phyloP scores from a whole-genome alignment of 108 stramenopile genomes.

The Cyclotella distinguenda region DNA sequence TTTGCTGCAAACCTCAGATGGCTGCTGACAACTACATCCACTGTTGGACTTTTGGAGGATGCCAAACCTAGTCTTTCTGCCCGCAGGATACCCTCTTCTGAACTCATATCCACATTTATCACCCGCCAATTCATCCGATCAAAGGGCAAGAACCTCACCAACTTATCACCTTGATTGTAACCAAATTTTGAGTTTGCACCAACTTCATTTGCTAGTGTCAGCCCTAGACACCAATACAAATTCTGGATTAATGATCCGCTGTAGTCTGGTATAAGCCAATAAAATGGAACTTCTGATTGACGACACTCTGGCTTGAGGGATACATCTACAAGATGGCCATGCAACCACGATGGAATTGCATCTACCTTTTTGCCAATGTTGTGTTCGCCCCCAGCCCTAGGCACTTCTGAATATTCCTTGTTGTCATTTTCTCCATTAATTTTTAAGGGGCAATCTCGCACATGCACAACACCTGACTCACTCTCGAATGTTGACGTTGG shows the following conservation, averaged over 20 bases:
- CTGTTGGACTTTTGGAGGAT: conserved; percentile 9
- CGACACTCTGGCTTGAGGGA: background rate
- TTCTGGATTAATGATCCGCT: conserved; percentile 36
- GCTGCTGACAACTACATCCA: conserved; percentile 19
- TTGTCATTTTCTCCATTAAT: background rate
- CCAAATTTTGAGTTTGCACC: conserved; percentile 30
- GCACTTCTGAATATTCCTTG: background rate
- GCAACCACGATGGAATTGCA: conserved; percentile 17
- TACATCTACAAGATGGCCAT: conserved; percentile 18
- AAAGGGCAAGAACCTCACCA: conserved; percentile 28
- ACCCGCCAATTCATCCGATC: conserved; percentile 10
- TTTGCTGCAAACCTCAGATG: conserved; percentile 14
- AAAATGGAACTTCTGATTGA: conserved; percentile 33
- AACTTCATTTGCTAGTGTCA: conserved; percentile 47
- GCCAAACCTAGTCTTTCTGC: conserved; percentile 38
- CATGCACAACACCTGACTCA: conserved; percentile 32
- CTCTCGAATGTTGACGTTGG: conserved; percentile 23
- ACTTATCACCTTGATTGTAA: conserved; percentile 1
- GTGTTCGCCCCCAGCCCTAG: no score
- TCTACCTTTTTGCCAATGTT: background rate
- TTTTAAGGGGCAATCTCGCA: conserved; percentile 18
- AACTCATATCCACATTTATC: conserved; percentile 51
- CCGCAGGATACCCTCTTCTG: conserved; percentile 32
- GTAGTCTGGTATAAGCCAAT: conserved; percentile 38
- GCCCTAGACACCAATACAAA: conserved; percentile 31